A percentile compares a stretch with the other conserved stretches of the same genome.
Conservation (phyloP, 768 basidiomycete genomes). For the Kwoniella dendrophila region DNA sequence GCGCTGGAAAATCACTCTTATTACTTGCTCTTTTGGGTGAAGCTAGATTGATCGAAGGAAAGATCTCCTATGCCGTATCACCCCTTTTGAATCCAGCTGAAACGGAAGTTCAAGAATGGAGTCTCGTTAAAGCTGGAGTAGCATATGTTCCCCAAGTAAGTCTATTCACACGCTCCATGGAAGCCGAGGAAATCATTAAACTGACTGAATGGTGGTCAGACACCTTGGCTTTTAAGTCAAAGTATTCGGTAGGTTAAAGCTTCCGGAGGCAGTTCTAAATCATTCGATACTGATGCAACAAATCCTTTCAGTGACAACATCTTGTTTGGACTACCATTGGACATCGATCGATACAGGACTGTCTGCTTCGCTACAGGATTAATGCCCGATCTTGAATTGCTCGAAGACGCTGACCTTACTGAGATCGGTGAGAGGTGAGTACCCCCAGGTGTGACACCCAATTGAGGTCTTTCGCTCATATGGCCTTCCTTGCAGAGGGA, state of each 20-base stretch:
- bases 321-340: constrained; percentile 59
- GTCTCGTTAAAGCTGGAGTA: constrained; percentile 24
- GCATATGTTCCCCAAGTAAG: constrained; percentile 44
- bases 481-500: constrained; percentile 24
- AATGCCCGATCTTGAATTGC: constrained; percentile 60
- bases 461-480: background rate
- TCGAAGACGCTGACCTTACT: constrained; percentile 67
- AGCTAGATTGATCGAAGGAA: constrained; percentile 38
- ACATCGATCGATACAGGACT: constrained; percentile 57
- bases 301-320: constrained; percentile 62
- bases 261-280: background rate
- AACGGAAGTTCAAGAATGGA: constrained; percentile 13
- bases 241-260: constrained; percentile 36
- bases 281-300: background rate
- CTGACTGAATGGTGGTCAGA: constrained; percentile 16
- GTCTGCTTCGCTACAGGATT: constrained; percentile 24
- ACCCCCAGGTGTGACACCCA: constrained; percentile 57
- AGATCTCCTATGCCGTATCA: constrained; percentile 39
- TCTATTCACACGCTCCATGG: background rate
- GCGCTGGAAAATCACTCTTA: constrained; percentile 49
- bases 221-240: constrained; percentile 42
- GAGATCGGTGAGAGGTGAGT: constrained; percentile 68
- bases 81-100: constrained; percentile 21
- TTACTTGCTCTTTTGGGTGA: constrained; percentile 47
- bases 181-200: background rate